Conservation (phyloP, 257 asterid genomes). For the Fraxinus cuspidata region DNA sequence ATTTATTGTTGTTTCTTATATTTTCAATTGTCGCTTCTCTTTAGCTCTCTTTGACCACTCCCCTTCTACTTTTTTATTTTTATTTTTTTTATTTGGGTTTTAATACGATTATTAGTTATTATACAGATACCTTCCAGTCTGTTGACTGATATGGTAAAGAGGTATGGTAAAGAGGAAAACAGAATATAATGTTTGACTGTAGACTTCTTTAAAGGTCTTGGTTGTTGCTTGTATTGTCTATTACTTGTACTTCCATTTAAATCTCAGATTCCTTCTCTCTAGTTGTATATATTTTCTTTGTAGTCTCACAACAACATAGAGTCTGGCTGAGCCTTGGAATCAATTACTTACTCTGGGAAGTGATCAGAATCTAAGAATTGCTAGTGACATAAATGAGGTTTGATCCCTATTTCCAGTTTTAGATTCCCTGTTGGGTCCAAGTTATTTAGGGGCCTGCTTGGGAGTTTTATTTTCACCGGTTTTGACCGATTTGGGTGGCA, state of each 20-base stretch:
- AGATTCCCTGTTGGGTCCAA: not conserved
- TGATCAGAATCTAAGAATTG: not conserved
- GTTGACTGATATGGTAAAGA: not conserved
- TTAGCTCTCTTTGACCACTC: not conserved
- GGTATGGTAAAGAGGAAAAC: not conserved
- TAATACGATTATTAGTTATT: not conserved
- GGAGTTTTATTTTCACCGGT: too few relatives aligned
- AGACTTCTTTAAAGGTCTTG: not conserved
- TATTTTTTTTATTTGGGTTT: not conserved
- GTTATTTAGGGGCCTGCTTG: not conserved
- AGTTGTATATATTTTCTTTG: not conserved
- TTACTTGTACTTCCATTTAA: not conserved
- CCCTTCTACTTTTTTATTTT: not conserved
- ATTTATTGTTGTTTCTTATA: slow-evolving; percentile 2
- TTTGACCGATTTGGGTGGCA: too few relatives aligned
- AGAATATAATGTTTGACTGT: not conserved
- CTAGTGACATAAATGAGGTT: not conserved
- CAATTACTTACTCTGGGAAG: not conserved
- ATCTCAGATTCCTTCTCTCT: not conserved
- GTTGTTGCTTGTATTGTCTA: not conserved
- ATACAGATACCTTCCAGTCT: not conserved
- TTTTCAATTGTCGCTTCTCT: not conserved
- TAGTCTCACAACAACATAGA: not conserved
- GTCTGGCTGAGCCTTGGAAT: not conserved
- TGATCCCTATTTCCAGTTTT: not conserved